These are phyloP conservation scores for Trichoderma sp. DNA, from an alignment of 2,329 filamentous ascomycete genomes.

Conservation along the genomic window DNA sequence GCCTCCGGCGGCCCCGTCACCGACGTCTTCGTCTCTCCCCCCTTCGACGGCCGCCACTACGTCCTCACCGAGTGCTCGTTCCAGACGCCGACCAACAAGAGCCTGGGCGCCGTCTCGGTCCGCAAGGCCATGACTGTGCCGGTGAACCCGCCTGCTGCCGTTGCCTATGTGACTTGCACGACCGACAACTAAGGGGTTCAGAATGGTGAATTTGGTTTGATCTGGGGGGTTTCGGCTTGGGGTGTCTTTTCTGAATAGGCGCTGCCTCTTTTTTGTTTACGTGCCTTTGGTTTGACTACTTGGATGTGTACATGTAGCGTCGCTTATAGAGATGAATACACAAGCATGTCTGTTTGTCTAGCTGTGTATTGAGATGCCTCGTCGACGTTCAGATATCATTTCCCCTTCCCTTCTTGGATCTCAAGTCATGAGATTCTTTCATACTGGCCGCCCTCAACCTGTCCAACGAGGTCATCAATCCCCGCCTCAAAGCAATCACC, in stretches of 20 bases:
- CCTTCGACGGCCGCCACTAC: constrained; percentile 18
- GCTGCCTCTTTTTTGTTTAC: neutral
- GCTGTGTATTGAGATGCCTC: neutral
- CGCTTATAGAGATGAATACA: neutral
- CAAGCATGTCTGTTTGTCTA: neutral
- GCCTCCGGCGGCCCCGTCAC: neutral
- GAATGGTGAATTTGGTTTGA: neutral
- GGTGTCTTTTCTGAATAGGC: neutral
- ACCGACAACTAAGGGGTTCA: neutral
- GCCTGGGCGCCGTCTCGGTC: neutral
- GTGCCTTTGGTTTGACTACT: neutral
- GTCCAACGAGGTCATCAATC: neutral
- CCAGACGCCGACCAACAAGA: constrained; percentile 18
- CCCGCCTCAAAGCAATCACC: neutral
- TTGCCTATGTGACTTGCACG: constrained; percentile 22
- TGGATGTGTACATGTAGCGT: neutral
- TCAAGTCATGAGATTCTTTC: neutral
- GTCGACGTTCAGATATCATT: neutral
- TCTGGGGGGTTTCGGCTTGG: neutral
- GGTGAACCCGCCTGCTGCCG: constrained; percentile 6
- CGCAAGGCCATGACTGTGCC: constrained; percentile 15
- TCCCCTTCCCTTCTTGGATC: too few relatives aligned
- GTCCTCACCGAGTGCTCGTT: constrained; percentile 14
- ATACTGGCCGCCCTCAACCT: neutral
- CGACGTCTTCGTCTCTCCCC: constrained; percentile 19